Percentiles rank a stretch among this genome's conserved stretches.
phyloP scores from a whole-genome alignment of 108 stramenopile species.

The Cyclotella cryptica region DNA sequence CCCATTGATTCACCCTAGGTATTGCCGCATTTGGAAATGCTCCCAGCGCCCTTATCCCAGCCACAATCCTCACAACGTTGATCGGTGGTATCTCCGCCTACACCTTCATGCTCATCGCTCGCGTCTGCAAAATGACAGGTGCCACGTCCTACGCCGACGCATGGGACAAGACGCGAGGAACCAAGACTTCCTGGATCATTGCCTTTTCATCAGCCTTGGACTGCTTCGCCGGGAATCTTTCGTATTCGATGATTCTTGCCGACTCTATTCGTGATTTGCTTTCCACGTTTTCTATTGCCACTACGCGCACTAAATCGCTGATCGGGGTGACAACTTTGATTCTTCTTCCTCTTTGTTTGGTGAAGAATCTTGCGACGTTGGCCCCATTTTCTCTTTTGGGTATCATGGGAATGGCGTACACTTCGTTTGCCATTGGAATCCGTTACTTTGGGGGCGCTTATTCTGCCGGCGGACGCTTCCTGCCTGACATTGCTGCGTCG shows the following conservation, averaged over 20 bases:
- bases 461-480: constrained; percentile 68
- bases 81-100: constrained; percentile 91
- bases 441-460: constrained; percentile 87
- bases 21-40: constrained; percentile 93
- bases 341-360: constrained; percentile 91
- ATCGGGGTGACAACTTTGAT: constrained; percentile 81
- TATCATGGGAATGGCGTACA: constrained; percentile 92
- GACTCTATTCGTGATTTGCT: constrained; percentile 87
- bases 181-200: constrained; percentile 75
- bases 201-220: constrained; percentile 90
- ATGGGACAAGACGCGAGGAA: constrained; percentile 89
- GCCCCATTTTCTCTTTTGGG: constrained; percentile 92
- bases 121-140: constrained; percentile 82
- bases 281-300: constrained; percentile 69
- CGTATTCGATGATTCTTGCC: constrained; percentile 96
- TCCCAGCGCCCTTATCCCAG: constrained; percentile 93
- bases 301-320: constrained; percentile 65
- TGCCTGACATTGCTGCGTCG: constrained; percentile 59
- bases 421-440: constrained; percentile 79
- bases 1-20: constrained; percentile 36
- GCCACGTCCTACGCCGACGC: constrained; percentile 91
- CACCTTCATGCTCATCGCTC: constrained; percentile 91
- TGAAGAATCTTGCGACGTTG: constrained; percentile 86
- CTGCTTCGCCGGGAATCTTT: constrained; percentile 86
- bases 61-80: constrained; percentile 70